phyloP scores from a whole-genome alignment of 176 grass and related monocot genomes.

The Leersia perrieri region DNA sequence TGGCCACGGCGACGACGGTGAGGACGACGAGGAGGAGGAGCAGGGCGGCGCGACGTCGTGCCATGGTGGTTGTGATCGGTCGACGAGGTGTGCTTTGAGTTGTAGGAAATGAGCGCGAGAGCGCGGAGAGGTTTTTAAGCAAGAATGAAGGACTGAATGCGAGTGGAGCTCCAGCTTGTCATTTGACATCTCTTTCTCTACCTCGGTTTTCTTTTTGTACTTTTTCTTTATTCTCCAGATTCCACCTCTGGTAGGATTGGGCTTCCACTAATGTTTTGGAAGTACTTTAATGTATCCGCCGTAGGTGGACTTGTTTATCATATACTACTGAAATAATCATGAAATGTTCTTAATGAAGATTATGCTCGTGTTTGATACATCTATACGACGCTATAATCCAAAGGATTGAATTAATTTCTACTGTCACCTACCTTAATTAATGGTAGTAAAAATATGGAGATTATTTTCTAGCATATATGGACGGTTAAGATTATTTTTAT shows the following conservation, averaged over 20 bases:
- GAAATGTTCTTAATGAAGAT: too few species aligned
- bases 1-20: not conserved
- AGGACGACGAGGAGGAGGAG: not conserved
- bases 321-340: not conserved
- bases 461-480: too few species aligned
- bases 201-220: not conserved
- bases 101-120: not conserved
- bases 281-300: not conserved
- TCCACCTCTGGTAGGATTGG: not conserved
- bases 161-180: constrained; percentile 1
- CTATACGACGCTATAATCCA: too few species aligned
- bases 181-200: not conserved
- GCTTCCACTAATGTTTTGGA: not conserved
- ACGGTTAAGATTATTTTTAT: too few species aligned
- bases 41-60: not conserved
- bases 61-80: not conserved
- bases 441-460: too few species aligned
- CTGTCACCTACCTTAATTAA: too few species aligned
- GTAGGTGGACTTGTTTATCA: not conserved
- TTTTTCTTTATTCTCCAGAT: too few species aligned
- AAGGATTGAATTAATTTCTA: too few species aligned
- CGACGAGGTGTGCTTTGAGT: not conserved
- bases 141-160: too few species aligned
- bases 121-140: constrained; percentile 30
- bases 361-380: too few species aligned